Conservation (phyloP, 192 early-diverging fungal species). For the Entomortierella chlamydospora region DNA sequence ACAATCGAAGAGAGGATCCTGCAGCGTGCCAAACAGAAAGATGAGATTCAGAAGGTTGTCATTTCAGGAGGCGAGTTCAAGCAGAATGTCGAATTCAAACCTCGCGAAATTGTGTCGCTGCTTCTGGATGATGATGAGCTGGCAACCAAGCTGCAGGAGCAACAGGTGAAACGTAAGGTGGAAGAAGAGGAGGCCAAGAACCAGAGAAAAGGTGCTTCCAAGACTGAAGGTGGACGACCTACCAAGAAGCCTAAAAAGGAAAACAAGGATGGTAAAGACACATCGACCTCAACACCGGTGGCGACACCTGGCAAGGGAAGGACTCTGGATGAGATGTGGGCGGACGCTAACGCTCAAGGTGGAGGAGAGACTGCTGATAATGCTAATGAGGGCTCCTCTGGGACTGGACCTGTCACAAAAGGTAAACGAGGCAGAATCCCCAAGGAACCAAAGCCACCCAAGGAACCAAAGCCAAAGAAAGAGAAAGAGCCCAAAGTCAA, state of each 20-base stretch:
- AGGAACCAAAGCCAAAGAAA: conserved; percentile 35
- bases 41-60: conserved; percentile 94
- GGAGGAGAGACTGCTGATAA: neutral
- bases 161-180: conserved; percentile 66
- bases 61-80: conserved; percentile 91
- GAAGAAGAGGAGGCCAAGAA: conserved; percentile 61
- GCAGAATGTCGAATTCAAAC: conserved; percentile 83
- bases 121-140: conserved; percentile 83
- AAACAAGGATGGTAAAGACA: conserved; percentile 4
- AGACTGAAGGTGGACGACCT: conserved; percentile 12
- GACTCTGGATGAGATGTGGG: conserved; percentile 50
- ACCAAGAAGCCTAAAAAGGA: conserved; percentile 35
- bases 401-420: neutral
- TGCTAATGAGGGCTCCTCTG: conserved; percentile 6
- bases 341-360: conserved; percentile 19
- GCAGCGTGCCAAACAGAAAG: conserved; percentile 86
- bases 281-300: conserved; percentile 8
- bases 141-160: conserved; percentile 63
- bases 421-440: conserved; percentile 6
- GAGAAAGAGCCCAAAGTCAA: conserved; percentile 30
- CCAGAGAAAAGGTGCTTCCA: conserved; percentile 17
- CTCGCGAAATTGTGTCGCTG: conserved; percentile 89
- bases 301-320: conserved; percentile 19
- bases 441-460: conserved; percentile 34
- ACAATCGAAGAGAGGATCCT: conserved; percentile 88